These are phyloP conservation scores for Sporothrix inflata DNA, from an alignment of 2,329 filamentous ascomycete genomes.

Conservation along the genomic window DNA sequence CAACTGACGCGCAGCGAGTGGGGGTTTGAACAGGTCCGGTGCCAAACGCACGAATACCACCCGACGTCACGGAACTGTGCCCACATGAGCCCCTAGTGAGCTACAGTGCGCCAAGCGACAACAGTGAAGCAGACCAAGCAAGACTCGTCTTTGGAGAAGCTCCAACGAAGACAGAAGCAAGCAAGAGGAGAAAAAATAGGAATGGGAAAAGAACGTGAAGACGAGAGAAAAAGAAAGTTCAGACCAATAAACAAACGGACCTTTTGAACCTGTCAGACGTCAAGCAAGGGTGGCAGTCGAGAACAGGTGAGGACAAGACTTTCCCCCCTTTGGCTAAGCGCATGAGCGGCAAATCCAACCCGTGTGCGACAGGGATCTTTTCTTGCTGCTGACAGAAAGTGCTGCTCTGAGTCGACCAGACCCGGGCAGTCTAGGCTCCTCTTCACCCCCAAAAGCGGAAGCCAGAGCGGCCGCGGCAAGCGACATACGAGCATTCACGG, in stretches of 20 bases:
- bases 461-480: neutral
- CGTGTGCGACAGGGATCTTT: conserved; percentile 14
- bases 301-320: neutral
- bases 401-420: neutral
- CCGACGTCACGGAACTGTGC: conserved; percentile 9
- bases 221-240: neutral
- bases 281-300: neutral
- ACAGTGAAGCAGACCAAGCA: neutral
- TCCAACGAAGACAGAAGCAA: neutral
- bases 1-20: conserved; percentile 21
- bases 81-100: neutral
- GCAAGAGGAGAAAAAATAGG: neutral
- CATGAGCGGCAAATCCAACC: conserved; percentile 10
- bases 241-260: neutral
- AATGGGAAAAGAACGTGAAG: neutral
- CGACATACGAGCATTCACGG: conserved; percentile 6
- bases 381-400: conserved; percentile 9
- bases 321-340: conserved; percentile 22
- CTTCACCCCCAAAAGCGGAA: conserved; percentile 14
- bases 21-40: conserved; percentile 19
- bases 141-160: neutral
- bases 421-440: neutral
- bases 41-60: conserved; percentile 2
- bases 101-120: neutral
- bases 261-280: neutral